A percentile compares a stretch with the other conserved stretches of the same genome.
Conservation (phyloP, 1,139 yeast species). For the Taphrina pruni region DNA sequence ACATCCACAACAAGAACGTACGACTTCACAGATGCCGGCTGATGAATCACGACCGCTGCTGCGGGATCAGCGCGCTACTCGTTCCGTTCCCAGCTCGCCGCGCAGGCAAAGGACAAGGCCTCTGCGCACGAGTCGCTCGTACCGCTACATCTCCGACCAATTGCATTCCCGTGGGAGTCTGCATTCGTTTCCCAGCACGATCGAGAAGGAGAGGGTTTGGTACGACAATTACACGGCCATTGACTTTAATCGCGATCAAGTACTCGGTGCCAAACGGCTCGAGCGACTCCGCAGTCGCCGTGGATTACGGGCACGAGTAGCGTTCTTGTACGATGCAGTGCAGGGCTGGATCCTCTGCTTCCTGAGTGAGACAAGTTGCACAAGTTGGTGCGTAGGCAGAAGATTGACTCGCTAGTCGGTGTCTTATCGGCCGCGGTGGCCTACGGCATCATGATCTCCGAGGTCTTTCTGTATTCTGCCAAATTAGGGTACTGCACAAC, state of each 20-base stretch:
- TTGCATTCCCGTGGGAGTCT: not conserved
- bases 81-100: not conserved
- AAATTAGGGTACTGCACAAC: slow-evolving; percentile 61
- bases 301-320: slow-evolving; percentile 44
- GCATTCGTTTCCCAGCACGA: slow-evolving; percentile 1
- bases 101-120: not conserved
- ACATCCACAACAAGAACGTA: no score
- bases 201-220: slow-evolving; percentile 48
- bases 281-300: slow-evolving; percentile 52
- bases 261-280: slow-evolving; percentile 58
- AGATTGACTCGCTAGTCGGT: slow-evolving; percentile 49
- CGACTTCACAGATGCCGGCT: not conserved
- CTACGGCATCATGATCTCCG: slow-evolving; percentile 60
- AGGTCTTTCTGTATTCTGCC: slow-evolving; percentile 61
- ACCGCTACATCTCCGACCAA: slow-evolving; percentile 5
- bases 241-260: slow-evolving; percentile 66
- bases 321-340: slow-evolving; percentile 51
- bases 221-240: slow-evolving; percentile 70
- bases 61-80: not conserved
- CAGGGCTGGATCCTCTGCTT: slow-evolving; percentile 58
- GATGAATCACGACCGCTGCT: slow-evolving; percentile 8
- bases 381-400: not conserved
- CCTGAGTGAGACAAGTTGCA: not conserved
- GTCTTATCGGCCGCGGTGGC: slow-evolving; percentile 61
- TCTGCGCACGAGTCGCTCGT: slow-evolving; percentile 3